Evolutionary conservation across 306 rosid species (phyloP).

Genomic region (Pterocarpus macrocarpus): DNA sequence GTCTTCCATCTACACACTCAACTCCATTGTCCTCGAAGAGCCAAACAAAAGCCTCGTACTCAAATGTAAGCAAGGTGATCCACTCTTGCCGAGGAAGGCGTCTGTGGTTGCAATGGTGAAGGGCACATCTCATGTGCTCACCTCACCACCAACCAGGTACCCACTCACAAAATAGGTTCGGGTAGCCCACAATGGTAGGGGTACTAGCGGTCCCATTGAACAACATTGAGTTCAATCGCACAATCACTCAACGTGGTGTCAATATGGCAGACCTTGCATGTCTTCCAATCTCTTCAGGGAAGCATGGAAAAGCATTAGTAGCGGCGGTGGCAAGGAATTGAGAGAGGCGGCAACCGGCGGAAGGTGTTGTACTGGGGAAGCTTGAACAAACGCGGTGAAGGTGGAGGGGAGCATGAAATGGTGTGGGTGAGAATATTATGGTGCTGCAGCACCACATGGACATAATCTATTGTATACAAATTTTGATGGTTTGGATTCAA

Average conservation of each 20-base stretch:
- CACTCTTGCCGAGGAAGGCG: constrained; percentile 66
- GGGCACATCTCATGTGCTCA: constrained; percentile 55
- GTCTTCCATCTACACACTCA: constrained; percentile 56
- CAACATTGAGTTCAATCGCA: constrained; percentile 63
- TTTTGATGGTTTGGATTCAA: too few relatives aligned
- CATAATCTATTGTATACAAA: too few relatives aligned
- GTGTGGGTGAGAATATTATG: too few relatives aligned
- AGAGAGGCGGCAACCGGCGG: too few relatives aligned
- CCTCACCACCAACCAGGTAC: constrained; percentile 49
- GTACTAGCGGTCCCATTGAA: constrained; percentile 59
- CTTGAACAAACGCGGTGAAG: too few relatives aligned
- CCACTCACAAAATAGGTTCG: constrained; percentile 41
- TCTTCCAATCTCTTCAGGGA: constrained; percentile 77
- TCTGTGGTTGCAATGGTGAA: constrained; percentile 58
- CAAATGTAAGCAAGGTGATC: constrained; percentile 63
- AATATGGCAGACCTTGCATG: constrained; percentile 69
- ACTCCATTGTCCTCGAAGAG: constrained; percentile 72
- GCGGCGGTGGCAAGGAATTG: too few relatives aligned
- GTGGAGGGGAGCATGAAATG: too few relatives aligned
- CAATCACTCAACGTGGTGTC: constrained; percentile 68
- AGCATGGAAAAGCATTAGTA: constrained; percentile 60
- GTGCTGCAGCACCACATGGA: too few relatives aligned
- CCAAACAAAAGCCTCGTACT: constrained; percentile 69
- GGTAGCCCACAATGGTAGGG: constrained; percentile 69
- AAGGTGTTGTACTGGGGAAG: too few relatives aligned